Evolutionary conservation across 768 basidiomycete genomes (phyloP).

Genomic region (Pleurotus platypus): DNA sequence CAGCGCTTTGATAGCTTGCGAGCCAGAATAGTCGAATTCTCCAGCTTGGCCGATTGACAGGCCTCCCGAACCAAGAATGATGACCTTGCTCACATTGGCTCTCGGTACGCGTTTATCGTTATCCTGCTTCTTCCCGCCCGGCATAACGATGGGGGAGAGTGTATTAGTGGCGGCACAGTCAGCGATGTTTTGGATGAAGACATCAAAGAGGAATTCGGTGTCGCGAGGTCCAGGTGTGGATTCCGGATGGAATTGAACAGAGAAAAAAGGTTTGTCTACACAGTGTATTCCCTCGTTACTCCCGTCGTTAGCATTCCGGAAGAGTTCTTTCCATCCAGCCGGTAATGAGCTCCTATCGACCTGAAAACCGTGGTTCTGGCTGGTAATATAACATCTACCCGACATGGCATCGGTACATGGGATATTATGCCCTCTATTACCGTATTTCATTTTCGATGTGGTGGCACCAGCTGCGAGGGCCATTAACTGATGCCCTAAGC

Average conservation of each 20-base stretch:
- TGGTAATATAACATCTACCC: slow-evolving; percentile 97
- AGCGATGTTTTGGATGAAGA: slow-evolving; percentile 85
- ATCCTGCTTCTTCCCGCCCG: slow-evolving; percentile 78
- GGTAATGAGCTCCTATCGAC: slow-evolving; percentile 82
- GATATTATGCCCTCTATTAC: slow-evolving; percentile 98
- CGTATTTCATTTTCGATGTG: slow-evolving; percentile 99
- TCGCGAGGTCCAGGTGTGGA: slow-evolving; percentile 95
- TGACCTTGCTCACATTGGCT: slow-evolving; percentile 83
- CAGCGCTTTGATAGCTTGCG: slow-evolving; percentile 98
- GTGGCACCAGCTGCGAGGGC: slow-evolving; percentile 91
- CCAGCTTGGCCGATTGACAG: slow-evolving; percentile 98
- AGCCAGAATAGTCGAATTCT: slow-evolving; percentile 99
- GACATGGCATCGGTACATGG: slow-evolving; percentile 93
- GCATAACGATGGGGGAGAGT: slow-evolving; percentile 60
- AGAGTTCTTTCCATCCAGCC: slow-evolving; percentile 87
- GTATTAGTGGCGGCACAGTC: slow-evolving; percentile 63
- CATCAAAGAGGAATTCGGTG: slow-evolving; percentile 98
- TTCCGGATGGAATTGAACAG: slow-evolving; percentile 99
- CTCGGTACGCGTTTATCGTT: slow-evolving; percentile 73
- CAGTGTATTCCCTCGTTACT: slow-evolving; percentile 98
- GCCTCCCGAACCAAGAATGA: slow-evolving; percentile 96
- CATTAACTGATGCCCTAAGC: slow-evolving; percentile 95
- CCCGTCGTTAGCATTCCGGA: slow-evolving; percentile 93
- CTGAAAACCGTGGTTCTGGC: slow-evolving; percentile 98
- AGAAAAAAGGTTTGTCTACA: slow-evolving; percentile 92